Conservation (phyloP, 805 yeast species). For the Hanseniaspora occidentalis region DNA sequence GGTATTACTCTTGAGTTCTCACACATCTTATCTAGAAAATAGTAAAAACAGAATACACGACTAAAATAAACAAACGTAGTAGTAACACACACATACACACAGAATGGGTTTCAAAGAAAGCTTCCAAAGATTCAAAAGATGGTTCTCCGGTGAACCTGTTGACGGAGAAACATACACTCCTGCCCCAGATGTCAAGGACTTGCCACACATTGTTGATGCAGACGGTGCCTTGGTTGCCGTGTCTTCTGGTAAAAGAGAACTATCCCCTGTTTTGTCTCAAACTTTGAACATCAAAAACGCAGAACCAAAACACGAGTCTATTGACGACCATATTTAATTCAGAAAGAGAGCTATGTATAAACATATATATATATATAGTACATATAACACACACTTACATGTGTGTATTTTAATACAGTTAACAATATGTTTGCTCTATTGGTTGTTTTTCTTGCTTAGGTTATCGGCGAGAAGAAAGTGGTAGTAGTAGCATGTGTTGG, state of each 20-base stretch:
- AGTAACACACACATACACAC: background rate
- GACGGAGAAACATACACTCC: slow-evolving; percentile 15
- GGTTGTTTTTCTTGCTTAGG: background rate
- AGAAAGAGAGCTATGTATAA: no score
- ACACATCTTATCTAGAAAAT: background rate
- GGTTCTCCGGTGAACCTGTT: slow-evolving; percentile 14
- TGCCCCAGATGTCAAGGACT: slow-evolving; percentile 15
- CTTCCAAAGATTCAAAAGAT: slow-evolving; percentile 12
- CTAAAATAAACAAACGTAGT: background rate
- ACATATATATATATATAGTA: background rate
- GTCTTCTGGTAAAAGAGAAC: slow-evolving; percentile 18
- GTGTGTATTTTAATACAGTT: no score
- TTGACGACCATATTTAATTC: slow-evolving; percentile 12
- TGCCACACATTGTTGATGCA: slow-evolving; percentile 18
- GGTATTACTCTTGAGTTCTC: no score
- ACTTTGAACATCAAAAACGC: slow-evolving; percentile 11
- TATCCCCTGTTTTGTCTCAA: slow-evolving; percentile 16
- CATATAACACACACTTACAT: no score
- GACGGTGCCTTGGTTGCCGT: slow-evolving; percentile 17
- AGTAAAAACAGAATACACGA: background rate
- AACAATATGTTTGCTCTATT: background rate
- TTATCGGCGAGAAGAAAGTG: no score
- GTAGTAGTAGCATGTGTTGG: no score
- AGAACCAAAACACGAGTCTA: slow-evolving; percentile 4
- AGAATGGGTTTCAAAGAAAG: slow-evolving; percentile 9